Base-by-base conservation (phyloP, 2,329 filamentous ascomycete species). In the Neonectria faginata region DNA sequence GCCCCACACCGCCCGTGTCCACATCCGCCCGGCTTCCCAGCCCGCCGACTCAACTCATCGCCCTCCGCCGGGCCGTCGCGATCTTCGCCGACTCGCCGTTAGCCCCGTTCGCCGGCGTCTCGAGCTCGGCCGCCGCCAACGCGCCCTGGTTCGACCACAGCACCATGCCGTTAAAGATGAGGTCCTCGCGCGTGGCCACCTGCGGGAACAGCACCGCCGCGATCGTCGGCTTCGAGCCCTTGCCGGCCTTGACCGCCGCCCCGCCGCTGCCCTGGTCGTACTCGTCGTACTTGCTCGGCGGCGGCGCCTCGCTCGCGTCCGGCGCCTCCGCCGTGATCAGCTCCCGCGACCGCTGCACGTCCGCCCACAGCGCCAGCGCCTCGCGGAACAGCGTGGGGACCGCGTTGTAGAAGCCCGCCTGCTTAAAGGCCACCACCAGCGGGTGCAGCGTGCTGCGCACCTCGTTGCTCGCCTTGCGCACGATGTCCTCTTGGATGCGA, bases 191-290 rank as follows among this genome's bases (percentile, higher is more conserved):
- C 7, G 70, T 70, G 0, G 70, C 57, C 2, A 76, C 70, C 33
- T 74, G 72, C 0, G 74, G 74, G 27, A 76, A 76, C 8, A 76
- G 54, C 12, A 67, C 64, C 0, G 69, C 71, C 1, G 74, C 57
- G 0, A 69, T 54, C 0, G 33, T 41, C 0, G 61, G 48, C 45
- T 66, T 71, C 6, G 58, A 39, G 9, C 63, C 64, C 62, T 67
- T 12, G 16, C 16, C 14, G 52, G 22, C 47, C 56, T 60, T 52
- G 47, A 53, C 44, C 27, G 29, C 48, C 36, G 25, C 18, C 12
- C 22, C 36, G 39, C 42, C 20, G 44, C 44, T 44, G 61, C 57
- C 65, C 11, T 62, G 59, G 1, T 65, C 59, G 25, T 67, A 76
- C 14, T 73, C 69, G 0, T 72, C 69, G 47, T 71, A 70, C 42